phyloP scores from a whole-genome alignment of 129 eudicot genomes.

The Smallanthus sonchifolius region DNA sequence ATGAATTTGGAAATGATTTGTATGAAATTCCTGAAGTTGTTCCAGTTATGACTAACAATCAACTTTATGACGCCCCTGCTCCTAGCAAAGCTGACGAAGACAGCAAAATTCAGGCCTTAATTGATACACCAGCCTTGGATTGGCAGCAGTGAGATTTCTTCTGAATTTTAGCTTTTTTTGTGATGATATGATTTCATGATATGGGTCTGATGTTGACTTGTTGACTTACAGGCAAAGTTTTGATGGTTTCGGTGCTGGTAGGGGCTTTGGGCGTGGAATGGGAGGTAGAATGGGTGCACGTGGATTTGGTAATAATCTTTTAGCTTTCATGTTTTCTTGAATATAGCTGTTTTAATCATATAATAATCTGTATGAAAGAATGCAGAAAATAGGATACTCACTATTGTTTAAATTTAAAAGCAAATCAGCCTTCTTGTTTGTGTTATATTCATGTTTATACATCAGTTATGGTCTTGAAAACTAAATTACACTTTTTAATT shows the following conservation, averaged over 20 bases:
- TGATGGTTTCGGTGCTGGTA: constrained; percentile 77
- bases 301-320: constrained; percentile 72
- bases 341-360: neutral
- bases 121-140: constrained; percentile 84
- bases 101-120: constrained; percentile 79
- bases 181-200: neutral
- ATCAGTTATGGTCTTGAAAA: constrained; percentile 7
- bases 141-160: constrained; percentile 74
- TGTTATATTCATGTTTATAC: constrained; percentile 9
- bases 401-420: neutral
- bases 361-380: neutral
- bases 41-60: constrained; percentile 44
- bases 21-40: constrained; percentile 75
- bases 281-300: constrained; percentile 86
- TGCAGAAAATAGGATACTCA: neutral
- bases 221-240: constrained; percentile 54
- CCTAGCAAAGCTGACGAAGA: constrained; percentile 86
- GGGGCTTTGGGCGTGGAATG: constrained; percentile 88
- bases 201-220: neutral
- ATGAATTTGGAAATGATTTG: constrained; percentile 88
- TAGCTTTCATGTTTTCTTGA: neutral
- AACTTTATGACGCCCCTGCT: constrained; percentile 53
- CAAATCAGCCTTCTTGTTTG: neutral
- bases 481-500: constrained; percentile 6
- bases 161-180: neutral